Conservation (phyloP, 2,329 filamentous ascomycete species). For the Mycosphaerella sp. region DNA sequence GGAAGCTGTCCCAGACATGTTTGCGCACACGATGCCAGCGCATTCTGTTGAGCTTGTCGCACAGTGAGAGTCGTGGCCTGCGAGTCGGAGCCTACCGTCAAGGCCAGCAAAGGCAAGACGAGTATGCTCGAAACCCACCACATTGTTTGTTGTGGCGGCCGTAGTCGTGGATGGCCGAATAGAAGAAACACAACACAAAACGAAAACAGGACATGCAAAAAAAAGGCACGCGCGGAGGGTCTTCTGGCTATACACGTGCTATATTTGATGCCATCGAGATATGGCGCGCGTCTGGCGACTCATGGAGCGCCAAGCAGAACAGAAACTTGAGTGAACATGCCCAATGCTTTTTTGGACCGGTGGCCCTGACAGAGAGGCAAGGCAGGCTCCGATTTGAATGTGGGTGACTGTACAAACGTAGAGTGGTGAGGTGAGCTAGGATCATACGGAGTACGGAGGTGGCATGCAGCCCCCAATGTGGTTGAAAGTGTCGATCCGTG, state of each 20-base stretch:
- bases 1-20: conserved; percentile 5
- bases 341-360: conserved; percentile 4
- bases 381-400: conserved; percentile 3
- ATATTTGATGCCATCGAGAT: conserved; percentile 16
- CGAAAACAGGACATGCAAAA: neutral
- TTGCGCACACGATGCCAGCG: conserved; percentile 11
- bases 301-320: conserved; percentile 6
- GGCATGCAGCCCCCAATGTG: conserved; percentile 12
- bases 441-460: neutral
- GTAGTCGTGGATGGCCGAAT: conserved; percentile 9
- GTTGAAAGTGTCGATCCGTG: conserved; percentile 12
- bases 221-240: neutral
- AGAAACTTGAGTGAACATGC: conserved; percentile 8
- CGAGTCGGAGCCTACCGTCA: conserved; percentile 12
- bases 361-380: neutral
- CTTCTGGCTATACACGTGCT: conserved; percentile 7
- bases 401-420: neutral
- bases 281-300: conserved; percentile 14
- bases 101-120: conserved; percentile 14
- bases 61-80: conserved; percentile 6
- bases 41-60: conserved; percentile 8
- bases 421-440: neutral
- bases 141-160: conserved; percentile 11
- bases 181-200: neutral
- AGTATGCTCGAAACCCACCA: conserved; percentile 13